A percentile compares a stretch with the other conserved stretches of the same genome.
Evolutionary conservation across 2,329 filamentous ascomycete genomes (phyloP).

Genomic region (Sporothrix protearum): DNA sequence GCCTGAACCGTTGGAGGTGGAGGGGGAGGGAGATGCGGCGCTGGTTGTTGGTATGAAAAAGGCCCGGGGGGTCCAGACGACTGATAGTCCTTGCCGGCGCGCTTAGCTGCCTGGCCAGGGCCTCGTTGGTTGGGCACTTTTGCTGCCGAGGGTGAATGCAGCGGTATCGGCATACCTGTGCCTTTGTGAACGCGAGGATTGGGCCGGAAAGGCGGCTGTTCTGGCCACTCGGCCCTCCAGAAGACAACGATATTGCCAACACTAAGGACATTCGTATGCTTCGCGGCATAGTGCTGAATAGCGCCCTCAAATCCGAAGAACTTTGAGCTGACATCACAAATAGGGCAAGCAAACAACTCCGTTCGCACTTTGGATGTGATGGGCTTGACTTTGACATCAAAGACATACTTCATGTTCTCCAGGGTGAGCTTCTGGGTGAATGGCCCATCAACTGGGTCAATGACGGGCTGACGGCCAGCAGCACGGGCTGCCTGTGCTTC

Average conservation of each 20-base stretch:
- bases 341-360: slow-evolving; percentile 73
- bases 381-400: slow-evolving; percentile 71
- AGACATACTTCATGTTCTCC: slow-evolving; percentile 85
- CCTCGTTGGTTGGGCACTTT: background rate
- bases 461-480: slow-evolving; percentile 43
- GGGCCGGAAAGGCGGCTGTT: slow-evolving; percentile 66
- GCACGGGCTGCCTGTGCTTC: slow-evolving; percentile 48
- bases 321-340: slow-evolving; percentile 61
- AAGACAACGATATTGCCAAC: slow-evolving; percentile 68
- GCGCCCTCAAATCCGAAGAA: slow-evolving; percentile 74
- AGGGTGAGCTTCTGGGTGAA: slow-evolving; percentile 63
- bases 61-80: background rate
- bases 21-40: background rate
- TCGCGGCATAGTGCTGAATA: slow-evolving; percentile 78
- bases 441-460: slow-evolving; percentile 51
- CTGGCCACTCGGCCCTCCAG: slow-evolving; percentile 80
- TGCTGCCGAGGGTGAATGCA: background rate
- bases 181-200: slow-evolving; percentile 47
- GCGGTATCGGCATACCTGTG: slow-evolving; percentile 24
- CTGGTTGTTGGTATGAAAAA: background rate
- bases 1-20: background rate
- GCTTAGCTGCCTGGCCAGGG: background rate
- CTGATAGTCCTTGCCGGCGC: background rate
- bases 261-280: slow-evolving; percentile 70
- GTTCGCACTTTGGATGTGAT: slow-evolving; percentile 63